Evolutionary conservation across 805 yeast genomes (phyloP), one percentile per base, ranked within the genome.

Genomic region (Pichia cabralensis): DNA sequence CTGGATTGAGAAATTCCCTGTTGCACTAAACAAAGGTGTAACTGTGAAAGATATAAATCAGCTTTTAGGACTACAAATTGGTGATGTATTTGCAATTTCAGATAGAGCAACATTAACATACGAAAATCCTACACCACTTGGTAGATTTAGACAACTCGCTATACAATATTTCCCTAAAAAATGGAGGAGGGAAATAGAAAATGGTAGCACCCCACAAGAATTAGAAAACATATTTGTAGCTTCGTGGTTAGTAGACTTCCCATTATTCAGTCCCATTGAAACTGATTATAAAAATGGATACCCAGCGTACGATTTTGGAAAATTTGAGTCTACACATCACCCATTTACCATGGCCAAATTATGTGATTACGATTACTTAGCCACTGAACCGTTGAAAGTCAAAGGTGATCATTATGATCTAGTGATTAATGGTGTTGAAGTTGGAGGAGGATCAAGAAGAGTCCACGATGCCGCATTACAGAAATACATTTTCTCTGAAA

Each of bases 361-460:
- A 0, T 75, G 71, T 11, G 95, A 85, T 50, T 79, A 79, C 45
- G 70, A 70, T 2, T 53, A 60, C 6, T 60, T 86, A 6, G 65
- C 50, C 6, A 44, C 62, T 0, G 63, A 66, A 14, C 94, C 94
- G 5, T 56, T 83, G 18, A 53, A 60, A 26, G 85, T 80, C 3
- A 66, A 73, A 25, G 98, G 97, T 9, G 94, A 83, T 48, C 98
- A 92, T 56, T 92, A 86, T 54, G 99, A 92, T 53, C 59, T 92
- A 12, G 98, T 92, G 1, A 62, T 92, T 25, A 89, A 89, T 49
- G 99, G 98, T 2, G 84, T 82, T 6, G 99, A 92, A 53, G 69
- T 88, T 2, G 99, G 99, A 19, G 99, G 99, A 14, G 99, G 99
- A 0, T 84, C 96, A 6, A 69, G 95, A 43, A 84, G 98, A 73